These are phyloP conservation scores for Ogataea neopini DNA, from an alignment of 805 yeast species.

Conservation along the genomic window DNA sequence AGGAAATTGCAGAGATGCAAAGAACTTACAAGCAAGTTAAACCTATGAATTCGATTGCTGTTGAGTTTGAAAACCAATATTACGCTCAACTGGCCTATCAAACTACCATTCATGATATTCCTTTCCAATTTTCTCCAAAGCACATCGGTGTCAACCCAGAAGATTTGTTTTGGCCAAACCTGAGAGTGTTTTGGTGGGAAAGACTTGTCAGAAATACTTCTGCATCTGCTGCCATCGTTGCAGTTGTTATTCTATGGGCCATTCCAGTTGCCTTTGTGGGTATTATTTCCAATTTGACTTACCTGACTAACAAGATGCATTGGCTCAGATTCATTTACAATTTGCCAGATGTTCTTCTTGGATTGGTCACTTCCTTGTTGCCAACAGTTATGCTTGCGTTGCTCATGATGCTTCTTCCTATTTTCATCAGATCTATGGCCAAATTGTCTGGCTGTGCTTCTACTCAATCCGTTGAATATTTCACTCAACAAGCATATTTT, in stretches of 20 bases:
- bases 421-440: constrained; percentile 64
- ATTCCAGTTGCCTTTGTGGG: constrained; percentile 81
- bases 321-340: constrained; percentile 58
- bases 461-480: constrained; percentile 56
- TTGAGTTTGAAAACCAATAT: constrained; percentile 76
- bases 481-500: constrained; percentile 67
- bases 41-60: constrained; percentile 80
- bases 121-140: constrained; percentile 61
- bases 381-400: constrained; percentile 68
- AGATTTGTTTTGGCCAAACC: constrained; percentile 68
- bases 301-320: constrained; percentile 55
- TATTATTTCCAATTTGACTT: constrained; percentile 65
- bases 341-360: constrained; percentile 54
- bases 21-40: constrained; percentile 43
- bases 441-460: constrained; percentile 59
- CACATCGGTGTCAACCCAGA: constrained; percentile 63
- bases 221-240: constrained; percentile 55
- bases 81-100: constrained; percentile 74
- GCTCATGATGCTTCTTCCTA: constrained; percentile 67
- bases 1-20: constrained; percentile 59
- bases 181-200: constrained; percentile 84
- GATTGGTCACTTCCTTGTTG: constrained; percentile 65
- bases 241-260: constrained; percentile 67
- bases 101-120: constrained; percentile 61
- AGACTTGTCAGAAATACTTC: constrained; percentile 52